A percentile compares a stretch with the other conserved stretches of the same genome.
phyloP scores from a whole-genome alignment of 257 asterid genomes.

The Solanum medicagineum region DNA sequence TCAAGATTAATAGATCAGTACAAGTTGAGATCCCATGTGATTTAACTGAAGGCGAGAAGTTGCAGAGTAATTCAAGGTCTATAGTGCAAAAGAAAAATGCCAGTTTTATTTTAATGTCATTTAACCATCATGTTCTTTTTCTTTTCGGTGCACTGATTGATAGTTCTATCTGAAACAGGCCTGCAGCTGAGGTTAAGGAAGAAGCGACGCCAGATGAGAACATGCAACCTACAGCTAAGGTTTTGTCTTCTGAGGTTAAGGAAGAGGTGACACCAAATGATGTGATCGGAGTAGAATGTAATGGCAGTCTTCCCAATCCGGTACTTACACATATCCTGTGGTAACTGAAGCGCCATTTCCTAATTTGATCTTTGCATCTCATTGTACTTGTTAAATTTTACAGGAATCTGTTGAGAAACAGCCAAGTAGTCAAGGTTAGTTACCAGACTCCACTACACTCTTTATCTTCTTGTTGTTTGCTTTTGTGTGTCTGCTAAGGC shows the following conservation, averaged over 20 bases:
- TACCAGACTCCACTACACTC: neutral
- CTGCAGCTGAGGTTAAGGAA: neutral
- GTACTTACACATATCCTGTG: neutral
- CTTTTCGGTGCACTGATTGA: neutral
- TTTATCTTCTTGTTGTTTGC: neutral
- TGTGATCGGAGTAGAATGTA: neutral
- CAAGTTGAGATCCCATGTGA: slow-evolving; percentile 48
- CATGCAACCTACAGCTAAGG: slow-evolving; percentile 16
- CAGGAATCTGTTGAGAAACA: slow-evolving; percentile 13
- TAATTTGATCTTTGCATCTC: slow-evolving; percentile 1
- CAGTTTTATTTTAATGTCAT: neutral
- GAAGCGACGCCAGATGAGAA: neutral
- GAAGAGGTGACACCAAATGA: slow-evolving; percentile 3
- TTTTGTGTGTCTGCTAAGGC: neutral
- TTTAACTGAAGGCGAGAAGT: slow-evolving; percentile 43
- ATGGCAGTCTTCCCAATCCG: neutral
- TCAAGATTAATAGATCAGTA: slow-evolving; percentile 50
- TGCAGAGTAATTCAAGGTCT: slow-evolving; percentile 6
- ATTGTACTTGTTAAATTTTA: neutral
- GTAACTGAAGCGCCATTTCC: neutral
- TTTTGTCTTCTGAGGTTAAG: slow-evolving; percentile 12
- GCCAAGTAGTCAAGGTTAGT: neutral
- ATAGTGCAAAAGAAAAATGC: neutral
- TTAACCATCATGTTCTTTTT: neutral
- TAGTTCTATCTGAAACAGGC: neutral